Percentiles rank a stretch among this genome's conserved stretches.
Conservation (phyloP, 495 filamentous ascomycete species). For the Talaromyces ruber region DNA sequence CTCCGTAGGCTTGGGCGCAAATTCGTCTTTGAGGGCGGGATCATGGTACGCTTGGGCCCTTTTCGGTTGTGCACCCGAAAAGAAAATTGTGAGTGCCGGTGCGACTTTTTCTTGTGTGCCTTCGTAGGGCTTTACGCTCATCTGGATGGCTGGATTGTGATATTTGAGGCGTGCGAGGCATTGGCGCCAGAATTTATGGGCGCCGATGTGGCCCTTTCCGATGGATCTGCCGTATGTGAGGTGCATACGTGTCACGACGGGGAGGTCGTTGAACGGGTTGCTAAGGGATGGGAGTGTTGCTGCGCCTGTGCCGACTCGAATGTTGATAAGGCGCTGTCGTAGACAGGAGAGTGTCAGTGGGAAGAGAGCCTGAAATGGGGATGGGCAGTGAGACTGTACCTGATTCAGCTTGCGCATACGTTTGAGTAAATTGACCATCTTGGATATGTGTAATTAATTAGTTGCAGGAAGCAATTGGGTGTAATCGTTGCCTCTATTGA, state of each 20-base stretch:
- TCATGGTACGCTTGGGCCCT: constrained; percentile 17
- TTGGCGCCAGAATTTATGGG: constrained; percentile 82
- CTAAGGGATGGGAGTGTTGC: constrained; percentile 56
- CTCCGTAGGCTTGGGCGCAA: constrained; percentile 25
- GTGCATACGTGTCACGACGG: constrained; percentile 67
- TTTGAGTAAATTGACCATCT: constrained; percentile 69
- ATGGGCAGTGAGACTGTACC: constrained; percentile 50
- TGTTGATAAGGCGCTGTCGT: constrained; percentile 51
- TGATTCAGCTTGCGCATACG: constrained; percentile 71
- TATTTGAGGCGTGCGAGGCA: constrained; percentile 84
- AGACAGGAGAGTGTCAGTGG: constrained; percentile 6
- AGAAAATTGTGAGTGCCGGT: constrained; percentile 69
- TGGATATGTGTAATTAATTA: constrained; percentile 10
- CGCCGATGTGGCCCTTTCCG: constrained; percentile 57
- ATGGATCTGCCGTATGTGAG: constrained; percentile 65
- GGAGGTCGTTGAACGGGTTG: constrained; percentile 40
- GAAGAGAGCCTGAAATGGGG: not conserved
- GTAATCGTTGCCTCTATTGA: not conserved
- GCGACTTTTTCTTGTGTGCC: constrained; percentile 40
- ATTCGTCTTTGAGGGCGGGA: constrained; percentile 20
- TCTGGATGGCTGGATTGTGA: constrained; percentile 78
- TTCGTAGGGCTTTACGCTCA: constrained; percentile 64
- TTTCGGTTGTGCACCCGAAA: constrained; percentile 31
- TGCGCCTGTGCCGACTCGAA: constrained; percentile 74
- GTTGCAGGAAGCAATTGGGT: not conserved